Percentiles rank a stretch among this genome's conserved stretches.
These are phyloP conservation scores for Pontederia crassipes DNA, from an alignment of 176 grass and related monocot genomes.

Conservation along the genomic window DNA sequence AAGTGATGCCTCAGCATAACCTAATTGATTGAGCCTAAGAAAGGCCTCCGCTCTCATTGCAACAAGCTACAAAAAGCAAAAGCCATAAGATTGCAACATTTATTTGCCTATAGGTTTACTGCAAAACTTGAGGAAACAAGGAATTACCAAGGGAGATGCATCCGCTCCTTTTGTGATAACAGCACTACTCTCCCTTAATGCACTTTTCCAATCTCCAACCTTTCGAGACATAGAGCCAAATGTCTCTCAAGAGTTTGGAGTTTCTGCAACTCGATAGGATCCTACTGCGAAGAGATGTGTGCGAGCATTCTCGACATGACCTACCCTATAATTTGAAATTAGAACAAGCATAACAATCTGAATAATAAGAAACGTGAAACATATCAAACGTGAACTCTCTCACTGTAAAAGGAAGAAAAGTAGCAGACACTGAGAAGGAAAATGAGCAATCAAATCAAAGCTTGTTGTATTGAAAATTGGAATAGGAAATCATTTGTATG, in stretches of 20 bases:
- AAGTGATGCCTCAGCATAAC: constrained; percentile 52
- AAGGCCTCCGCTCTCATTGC: too few relatives aligned
- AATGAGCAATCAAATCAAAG: too few relatives aligned
- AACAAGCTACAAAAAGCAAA: too few relatives aligned
- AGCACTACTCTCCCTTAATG: constrained; percentile 80
- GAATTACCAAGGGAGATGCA: constrained; percentile 57
- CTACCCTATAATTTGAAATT: constrained; percentile 42
- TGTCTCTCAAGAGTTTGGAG: constrained; percentile 63
- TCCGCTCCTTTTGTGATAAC: constrained; percentile 70
- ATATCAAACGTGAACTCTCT: background rate
- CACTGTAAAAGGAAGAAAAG: too few relatives aligned
- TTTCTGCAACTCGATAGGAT: constrained; percentile 58
- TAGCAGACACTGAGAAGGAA: too few relatives aligned
- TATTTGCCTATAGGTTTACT: background rate
- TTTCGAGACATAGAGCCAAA: constrained; percentile 56
- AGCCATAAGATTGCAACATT: constrained; percentile 5
- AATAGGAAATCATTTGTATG: too few relatives aligned
- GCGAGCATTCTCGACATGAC: constrained; percentile 50
- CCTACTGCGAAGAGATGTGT: constrained; percentile 46
- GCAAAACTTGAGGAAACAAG: background rate
- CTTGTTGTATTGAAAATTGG: too few relatives aligned
- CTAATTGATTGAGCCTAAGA: constrained; percentile 62
- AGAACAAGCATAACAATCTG: constrained; percentile 21
- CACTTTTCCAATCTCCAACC: constrained; percentile 75
- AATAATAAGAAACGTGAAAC: background rate